Base-by-base conservation (phyloP, 345 rosid genomes). In the Noccaea caerulescens region DNA sequence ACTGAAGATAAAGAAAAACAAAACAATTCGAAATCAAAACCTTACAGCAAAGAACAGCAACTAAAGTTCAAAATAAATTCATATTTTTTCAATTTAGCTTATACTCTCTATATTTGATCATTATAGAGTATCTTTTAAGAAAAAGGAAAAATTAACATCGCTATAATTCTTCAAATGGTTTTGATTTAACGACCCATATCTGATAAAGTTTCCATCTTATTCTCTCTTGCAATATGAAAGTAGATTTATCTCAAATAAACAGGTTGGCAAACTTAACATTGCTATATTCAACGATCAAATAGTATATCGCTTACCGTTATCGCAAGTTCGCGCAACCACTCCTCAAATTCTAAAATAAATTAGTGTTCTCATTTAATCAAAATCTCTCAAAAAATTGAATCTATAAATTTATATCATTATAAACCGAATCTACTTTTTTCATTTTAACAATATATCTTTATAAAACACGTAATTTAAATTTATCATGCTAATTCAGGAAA, bases 221-320 rank as follows among this genome's bases (percentile, higher is more conserved):
- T 43, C 53, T 6, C 12, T 42, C 27, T 11, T 63, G 12, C 32
- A 63, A 34, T 46, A 43, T 8, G 43, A 60, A 61, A 62, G 16
- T 54, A 69, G 54, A 47, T 62, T 46, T 63, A 37, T 69, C 7
- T 68, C 74, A 62, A 68, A 69, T 46, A 38, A 75, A 76, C 32
- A 68, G 20, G 68, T 73, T 58, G 67, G 55, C 67, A 73, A 14
- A 32, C 12, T 27, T 6, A 66, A 50, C 59, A 58, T 73, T 52
- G 3, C 30, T 58, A 38, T 53, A 36, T 63, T 72, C 76, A 72
- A 72, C 70, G 10, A 53, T 54, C 10, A 62, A 63, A 41, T 6
- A 51, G 68, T 41, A 52, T 13, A 25, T 41, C 32, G 16, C 30
- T 27, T 27, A 27, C 30, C 30, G 30, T 27, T 58, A 38, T 27